Base-by-base conservation (phyloP, 2,329 filamentous ascomycete genomes). In the Pseudocercospora pini-densiflorae region DNA sequence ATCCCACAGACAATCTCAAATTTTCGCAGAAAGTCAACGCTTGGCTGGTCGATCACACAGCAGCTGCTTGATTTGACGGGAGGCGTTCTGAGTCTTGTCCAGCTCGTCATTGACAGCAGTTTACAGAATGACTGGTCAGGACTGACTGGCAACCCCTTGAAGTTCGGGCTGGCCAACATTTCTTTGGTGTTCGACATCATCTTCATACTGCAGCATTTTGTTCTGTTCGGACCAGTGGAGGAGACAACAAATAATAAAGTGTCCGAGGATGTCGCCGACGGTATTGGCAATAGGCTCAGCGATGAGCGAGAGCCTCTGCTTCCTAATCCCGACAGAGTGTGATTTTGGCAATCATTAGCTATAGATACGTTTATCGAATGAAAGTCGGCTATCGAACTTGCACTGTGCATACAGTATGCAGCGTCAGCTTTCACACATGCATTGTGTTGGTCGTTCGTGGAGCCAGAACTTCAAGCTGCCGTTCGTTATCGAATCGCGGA, bases 181-280 rank as follows among this genome's bases (percentile, higher is more conserved):
- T 93, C 90, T 65, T 90, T 98, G 73, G 78, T 92, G 2, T 98
- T 97, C 77, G 94, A 98, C 77, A 70, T 91, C 33, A 83, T 97
- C 58, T 98, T 98, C 77, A 90, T 98, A 60, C 75, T 86, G 4
- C 95, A 99, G 81, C 95, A 98, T 79, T 98, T 94, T 74, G 81
- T 94, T 40, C 78, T 97, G 21, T 98, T 97, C 76, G 67, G 76
- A 16, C 70, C 74, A 8, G 72, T 76, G 5, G 70, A 73, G 45
- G 64, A 72, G 66, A 67, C 14, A 23, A 36, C 12, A n/a, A 27
- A 3, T 31, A 19, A 4, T 10, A 45, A 2, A 19, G 36, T 40
- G 2, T 54, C 51, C 51, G 23, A 54, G 19, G 2, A 24, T 23
- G 2, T 21, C 9, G 47, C 12, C 3, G 23, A 23, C 19, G 14